These are phyloP conservation scores for Lithohypha guttulata DNA, from an alignment of 2,329 filamentous ascomycete genomes.

Conservation along the genomic window DNA sequence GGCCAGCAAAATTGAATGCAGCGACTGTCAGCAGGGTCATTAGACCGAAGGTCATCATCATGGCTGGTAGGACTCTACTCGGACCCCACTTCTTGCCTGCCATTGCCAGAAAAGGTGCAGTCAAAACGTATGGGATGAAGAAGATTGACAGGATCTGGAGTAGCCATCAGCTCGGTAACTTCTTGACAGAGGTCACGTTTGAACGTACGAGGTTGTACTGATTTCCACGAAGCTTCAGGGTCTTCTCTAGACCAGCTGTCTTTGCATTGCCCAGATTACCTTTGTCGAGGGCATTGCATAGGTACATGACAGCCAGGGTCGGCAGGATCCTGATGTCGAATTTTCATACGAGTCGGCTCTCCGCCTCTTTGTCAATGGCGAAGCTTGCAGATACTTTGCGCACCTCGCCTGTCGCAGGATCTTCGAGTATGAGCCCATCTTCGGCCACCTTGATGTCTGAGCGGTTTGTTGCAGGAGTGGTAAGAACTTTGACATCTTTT, in stretches of 20 bases:
- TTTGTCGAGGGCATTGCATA: constrained; percentile 44
- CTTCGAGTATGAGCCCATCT: constrained; percentile 10
- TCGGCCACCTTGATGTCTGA: background rate
- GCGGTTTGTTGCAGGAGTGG: background rate
- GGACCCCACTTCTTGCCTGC: constrained; percentile 59
- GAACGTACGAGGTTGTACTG: constrained; percentile 67
- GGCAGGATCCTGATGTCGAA: constrained; percentile 47
- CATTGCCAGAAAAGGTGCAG: constrained; percentile 55
- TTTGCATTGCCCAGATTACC: constrained; percentile 47
- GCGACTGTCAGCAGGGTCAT: constrained; percentile 46
- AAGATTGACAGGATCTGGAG: constrained; percentile 60
- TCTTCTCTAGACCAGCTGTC: constrained; percentile 41
- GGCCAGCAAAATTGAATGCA: constrained; percentile 42
- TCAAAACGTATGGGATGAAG: constrained; percentile 64
- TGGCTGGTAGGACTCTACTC: constrained; percentile 50
- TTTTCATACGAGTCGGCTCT: constrained; percentile 42
- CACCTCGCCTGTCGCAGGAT: constrained; percentile 7
- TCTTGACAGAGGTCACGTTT: too few species aligned
- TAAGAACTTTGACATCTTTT: background rate
- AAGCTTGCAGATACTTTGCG: constrained; percentile 13
- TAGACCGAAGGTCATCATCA: constrained; percentile 59
- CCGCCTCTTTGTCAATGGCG: constrained; percentile 35
- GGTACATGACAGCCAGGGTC: constrained; percentile 49
- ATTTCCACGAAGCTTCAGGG: constrained; percentile 47
- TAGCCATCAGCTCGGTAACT: too few species aligned